A percentile compares a stretch with the other conserved stretches of the same genome.
Evolutionary conservation across 495 filamentous ascomycete species (phyloP).

Genomic region (Beverwykella pulmonaria): DNA sequence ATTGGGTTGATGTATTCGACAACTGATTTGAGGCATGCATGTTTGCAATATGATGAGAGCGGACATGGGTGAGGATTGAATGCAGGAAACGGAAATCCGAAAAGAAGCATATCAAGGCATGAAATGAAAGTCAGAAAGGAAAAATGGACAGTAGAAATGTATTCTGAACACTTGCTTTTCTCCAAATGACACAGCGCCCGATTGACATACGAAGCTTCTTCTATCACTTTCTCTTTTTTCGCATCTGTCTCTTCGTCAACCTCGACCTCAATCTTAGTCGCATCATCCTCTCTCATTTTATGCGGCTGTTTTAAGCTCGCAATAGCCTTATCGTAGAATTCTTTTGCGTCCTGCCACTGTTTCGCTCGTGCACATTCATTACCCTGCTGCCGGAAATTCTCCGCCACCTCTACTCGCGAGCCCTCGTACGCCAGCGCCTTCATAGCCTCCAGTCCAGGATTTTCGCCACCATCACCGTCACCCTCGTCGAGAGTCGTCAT

Average conservation of each 20-base stretch:
- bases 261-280: conserved; percentile 50
- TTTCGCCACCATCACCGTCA: conserved; percentile 57
- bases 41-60: neutral
- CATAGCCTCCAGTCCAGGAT: conserved; percentile 79
- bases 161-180: conserved; percentile 55
- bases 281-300: conserved; percentile 41
- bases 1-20: neutral
- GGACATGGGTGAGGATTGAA: neutral
- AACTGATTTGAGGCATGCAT: neutral
- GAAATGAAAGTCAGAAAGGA: neutral
- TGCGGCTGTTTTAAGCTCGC: conserved; percentile 62
- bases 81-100: neutral
- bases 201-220: conserved; percentile 81
- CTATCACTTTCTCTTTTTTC: conserved; percentile 58
- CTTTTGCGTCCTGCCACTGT: conserved; percentile 80
- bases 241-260: conserved; percentile 53
- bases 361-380: conserved; percentile 80
- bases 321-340: conserved; percentile 87
- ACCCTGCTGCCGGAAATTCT: conserved; percentile 81
- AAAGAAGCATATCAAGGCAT: neutral
- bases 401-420: conserved; percentile 74
- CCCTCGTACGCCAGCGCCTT: conserved; percentile 92
- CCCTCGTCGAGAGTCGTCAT: conserved; percentile 87
- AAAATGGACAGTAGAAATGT: neutral
- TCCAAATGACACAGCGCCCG: conserved; percentile 84